Conservation (phyloP, 2,329 filamentous ascomycete species). For the Periconia sp. region DNA sequence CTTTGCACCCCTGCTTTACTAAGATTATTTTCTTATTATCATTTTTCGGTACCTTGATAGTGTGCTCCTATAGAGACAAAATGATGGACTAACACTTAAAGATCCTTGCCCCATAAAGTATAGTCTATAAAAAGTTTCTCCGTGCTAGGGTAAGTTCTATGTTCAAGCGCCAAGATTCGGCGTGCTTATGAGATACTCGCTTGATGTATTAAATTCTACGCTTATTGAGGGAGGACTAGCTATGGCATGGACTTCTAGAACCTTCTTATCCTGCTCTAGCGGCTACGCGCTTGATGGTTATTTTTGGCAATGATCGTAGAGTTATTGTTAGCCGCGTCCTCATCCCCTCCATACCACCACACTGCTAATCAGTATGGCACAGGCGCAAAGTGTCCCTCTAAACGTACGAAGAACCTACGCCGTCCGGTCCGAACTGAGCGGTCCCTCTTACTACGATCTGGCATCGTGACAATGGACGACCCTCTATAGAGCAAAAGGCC, state of each 20-base stretch:
- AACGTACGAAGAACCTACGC: conserved; percentile 12
- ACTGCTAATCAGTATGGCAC: conserved; percentile 7
- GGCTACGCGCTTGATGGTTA: conserved; percentile 1
- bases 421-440: conserved; percentile 7
- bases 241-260: conserved; percentile 1
- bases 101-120: no score
- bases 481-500: conserved; percentile 31
- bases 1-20: conserved; percentile 2
- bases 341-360: not conserved
- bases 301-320: conserved; percentile 2
- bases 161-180: not conserved
- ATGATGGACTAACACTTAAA: no score
- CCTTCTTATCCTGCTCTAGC: conserved; percentile 1
- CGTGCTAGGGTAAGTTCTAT: not conserved
- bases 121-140: not conserved
- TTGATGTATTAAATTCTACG: no score
- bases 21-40: not conserved
- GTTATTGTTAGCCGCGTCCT: not conserved
- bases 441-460: conserved; percentile 29
- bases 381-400: conserved; percentile 10
- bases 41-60: not conserved
- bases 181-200: no score
- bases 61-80: not conserved
- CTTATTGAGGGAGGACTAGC: not conserved
- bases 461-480: conserved; percentile 21